Evolutionary conservation across 768 basidiomycete species (phyloP), one percentile per base, ranked within the genome.

Genomic region (Kwoniella mangroviensis): DNA sequence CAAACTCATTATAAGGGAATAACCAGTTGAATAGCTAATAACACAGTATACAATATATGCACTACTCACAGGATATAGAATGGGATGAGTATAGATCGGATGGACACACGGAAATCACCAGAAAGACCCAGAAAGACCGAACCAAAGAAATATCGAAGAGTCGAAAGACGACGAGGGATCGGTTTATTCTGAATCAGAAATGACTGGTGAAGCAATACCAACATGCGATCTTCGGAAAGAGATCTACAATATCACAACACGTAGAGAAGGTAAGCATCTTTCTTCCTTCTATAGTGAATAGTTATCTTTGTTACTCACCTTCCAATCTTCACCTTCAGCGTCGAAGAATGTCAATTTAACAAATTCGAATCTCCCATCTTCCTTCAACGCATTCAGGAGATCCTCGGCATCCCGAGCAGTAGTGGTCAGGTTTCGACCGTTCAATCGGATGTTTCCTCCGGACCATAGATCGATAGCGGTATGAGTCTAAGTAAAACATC

Each of bases 381-480:
- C 49, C 49, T 70, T 68, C 60, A 81, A 65, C 4, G 71, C 70
- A 13, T 72, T 22, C 56, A 77, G 65, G 28, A 81, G 67, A 45
- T 81, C 77, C 15, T 66, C 56, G 5, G 76, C 67, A 9, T 77
- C 73, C 10, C 63, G 56, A 24, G 78, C 34, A 2, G 79, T 67
- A 15, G 76, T 64, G 24, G 79, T 81, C 28, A 81, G 45, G 61
- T 81, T 76, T 45, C 68, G 72, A 1, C 68, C 71, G 42, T 73
- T 65, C 6, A 81, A 60, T 10, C 79, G 74, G 60, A 81, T 66
- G 53, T 81, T 81, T 6, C 79, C 79, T 11, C 72, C 79, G 15
- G 79, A 78, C 79, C 79, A 81, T 34, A 81, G 73, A 57, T 79
- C 75, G 56, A 80, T 68, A 19, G 67, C 70, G 15, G 74, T 34